A percentile compares a stretch with the other conserved stretches of the same genome.
Evolutionary conservation across 176 grass and related monocot genomes (phyloP).

Genomic region (Phoenix dactylifera): DNA sequence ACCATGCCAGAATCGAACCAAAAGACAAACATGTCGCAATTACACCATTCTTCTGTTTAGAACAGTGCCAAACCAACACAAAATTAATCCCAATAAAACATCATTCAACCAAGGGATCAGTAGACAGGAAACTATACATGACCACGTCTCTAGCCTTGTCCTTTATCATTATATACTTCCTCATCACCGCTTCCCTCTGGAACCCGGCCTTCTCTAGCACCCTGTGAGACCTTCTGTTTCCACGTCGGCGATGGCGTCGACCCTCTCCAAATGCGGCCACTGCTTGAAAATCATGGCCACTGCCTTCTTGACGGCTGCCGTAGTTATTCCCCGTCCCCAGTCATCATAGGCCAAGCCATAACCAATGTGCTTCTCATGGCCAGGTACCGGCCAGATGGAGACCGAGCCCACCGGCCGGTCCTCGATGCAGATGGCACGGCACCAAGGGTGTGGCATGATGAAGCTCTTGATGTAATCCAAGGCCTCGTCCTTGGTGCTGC

Average conservation of each 20-base stretch:
- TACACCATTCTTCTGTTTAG: no score
- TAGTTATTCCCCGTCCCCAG: no score
- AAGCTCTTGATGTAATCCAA: conserved; percentile 25
- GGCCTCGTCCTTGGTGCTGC: conserved; percentile 27
- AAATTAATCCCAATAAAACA: no score
- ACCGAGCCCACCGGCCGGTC: conserved; percentile 38
- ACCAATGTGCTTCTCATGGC: conserved; percentile 11
- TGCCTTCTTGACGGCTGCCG: no score
- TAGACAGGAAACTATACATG: conserved; percentile 44
- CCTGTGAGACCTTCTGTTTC: conserved; percentile 40
- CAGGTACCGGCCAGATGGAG: conserved; percentile 34
- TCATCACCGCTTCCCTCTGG: conserved; percentile 36
- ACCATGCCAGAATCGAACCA: no score
- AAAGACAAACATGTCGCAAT: no score
- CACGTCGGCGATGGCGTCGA: conserved; percentile 41
- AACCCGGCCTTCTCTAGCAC: conserved; percentile 57
- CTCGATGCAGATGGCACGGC: conserved; percentile 32
- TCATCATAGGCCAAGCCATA: no score
- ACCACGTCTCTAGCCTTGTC: conserved; percentile 18
- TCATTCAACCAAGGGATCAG: conserved; percentile 4
- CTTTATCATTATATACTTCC: conserved; percentile 19
- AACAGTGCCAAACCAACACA: no score
- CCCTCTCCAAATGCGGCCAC: conserved; percentile 34
- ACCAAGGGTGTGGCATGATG: conserved; percentile 45
- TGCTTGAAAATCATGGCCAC: conserved; percentile 29